Conservation (phyloP, 306 rosid genomes). For the Leucaena leucocephala region DNA sequence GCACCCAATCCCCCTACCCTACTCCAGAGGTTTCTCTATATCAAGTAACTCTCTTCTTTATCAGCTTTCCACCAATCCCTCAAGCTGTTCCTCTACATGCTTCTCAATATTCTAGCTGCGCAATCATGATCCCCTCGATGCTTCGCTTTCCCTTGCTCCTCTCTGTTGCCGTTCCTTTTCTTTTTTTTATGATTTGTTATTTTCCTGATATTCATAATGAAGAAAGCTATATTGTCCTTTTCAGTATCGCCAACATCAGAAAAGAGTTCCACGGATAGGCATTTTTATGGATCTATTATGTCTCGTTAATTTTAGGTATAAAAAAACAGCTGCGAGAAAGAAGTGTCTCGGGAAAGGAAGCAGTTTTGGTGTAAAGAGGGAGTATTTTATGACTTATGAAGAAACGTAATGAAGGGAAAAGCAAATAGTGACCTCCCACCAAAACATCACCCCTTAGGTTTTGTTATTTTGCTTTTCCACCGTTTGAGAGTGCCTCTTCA, state of each 20-base stretch:
- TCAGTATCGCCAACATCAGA: background rate
- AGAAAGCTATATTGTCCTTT: background rate
- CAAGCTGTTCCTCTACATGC: background rate
- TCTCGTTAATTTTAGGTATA: background rate
- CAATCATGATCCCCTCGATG: background rate
- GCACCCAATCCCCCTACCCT: background rate
- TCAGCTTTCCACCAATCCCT: background rate
- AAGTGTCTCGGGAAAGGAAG: constrained; percentile 24
- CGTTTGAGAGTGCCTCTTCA: constrained; percentile 42
- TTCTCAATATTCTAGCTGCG: background rate
- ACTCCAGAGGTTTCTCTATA: background rate
- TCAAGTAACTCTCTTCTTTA: background rate
- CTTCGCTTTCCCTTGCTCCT: background rate
- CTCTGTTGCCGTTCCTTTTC: background rate
- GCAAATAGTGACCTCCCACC: constrained; percentile 12
- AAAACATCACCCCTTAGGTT: background rate
- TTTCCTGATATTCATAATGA: background rate
- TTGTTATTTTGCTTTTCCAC: constrained; percentile 17
- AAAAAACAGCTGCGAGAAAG: background rate
- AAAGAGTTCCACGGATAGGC: background rate
- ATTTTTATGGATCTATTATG: background rate
- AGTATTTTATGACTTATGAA: background rate
- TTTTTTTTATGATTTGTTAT: background rate
- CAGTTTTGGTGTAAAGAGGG: background rate
- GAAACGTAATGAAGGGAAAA: background rate